phyloP scores from a whole-genome alignment of 345 rosid genomes.

The Sisymbrium altissimum region DNA sequence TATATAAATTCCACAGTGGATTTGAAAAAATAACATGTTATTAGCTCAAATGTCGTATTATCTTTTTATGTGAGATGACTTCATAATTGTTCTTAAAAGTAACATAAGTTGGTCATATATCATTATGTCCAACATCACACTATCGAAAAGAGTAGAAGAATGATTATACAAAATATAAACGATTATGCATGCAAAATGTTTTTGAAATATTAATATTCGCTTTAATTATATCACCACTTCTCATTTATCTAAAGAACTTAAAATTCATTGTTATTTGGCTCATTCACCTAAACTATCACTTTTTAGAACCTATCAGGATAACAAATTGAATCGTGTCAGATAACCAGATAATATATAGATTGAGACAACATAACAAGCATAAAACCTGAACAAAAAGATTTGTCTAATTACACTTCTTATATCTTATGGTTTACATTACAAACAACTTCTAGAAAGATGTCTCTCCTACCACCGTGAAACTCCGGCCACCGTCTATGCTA shows the following conservation, averaged over 20 bases:
- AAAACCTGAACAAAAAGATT: not conserved
- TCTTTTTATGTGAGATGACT: not conserved
- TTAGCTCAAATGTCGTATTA: not conserved
- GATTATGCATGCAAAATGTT: not conserved
- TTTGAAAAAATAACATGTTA: not conserved
- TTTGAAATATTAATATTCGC: not conserved
- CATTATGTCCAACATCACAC: not conserved
- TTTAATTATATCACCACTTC: not conserved
- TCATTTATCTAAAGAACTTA: not conserved
- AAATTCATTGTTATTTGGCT: not conserved
- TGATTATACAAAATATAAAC: not conserved
- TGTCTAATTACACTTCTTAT: constrained; percentile 21
- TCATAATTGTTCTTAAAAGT: not conserved
- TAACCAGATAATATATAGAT: not conserved
- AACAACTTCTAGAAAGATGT: constrained; percentile 12
- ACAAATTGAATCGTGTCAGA: not conserved
- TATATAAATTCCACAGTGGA: not conserved
- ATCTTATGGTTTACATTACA: constrained; percentile 11
- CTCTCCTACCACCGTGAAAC: constrained; percentile 9
- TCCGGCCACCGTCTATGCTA: constrained; percentile 12
- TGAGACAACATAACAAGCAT: not conserved
- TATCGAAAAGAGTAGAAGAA: not conserved
- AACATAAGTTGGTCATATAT: not conserved
- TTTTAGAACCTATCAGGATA: not conserved
- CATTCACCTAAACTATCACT: not conserved